Percentiles rank a stretch among this genome's conserved stretches.
Evolutionary conservation across 164 flowering plant species (phyloP).

Genomic region (Annona cherimola): DNA sequence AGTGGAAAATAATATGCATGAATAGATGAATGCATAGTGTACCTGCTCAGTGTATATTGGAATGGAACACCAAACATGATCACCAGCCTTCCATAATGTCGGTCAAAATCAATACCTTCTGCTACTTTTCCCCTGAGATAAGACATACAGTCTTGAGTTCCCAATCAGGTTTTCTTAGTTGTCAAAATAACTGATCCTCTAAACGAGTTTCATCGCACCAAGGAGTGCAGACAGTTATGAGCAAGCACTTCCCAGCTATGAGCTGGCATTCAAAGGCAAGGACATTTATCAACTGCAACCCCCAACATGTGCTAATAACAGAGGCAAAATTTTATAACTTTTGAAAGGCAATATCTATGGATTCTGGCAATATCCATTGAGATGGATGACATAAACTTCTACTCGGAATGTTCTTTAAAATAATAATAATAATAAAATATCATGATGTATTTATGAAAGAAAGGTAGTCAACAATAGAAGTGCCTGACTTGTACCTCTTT

Average conservation of each 20-base stretch:
- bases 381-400: too few relatives aligned
- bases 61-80: conserved; percentile 99
- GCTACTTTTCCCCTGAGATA: conserved; percentile 97
- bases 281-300: not conserved
- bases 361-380: not conserved
- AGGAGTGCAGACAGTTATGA: not conserved
- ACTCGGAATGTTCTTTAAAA: too few relatives aligned
- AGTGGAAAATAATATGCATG: not conserved
- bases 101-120: conserved; percentile 99
- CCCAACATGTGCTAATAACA: not conserved
- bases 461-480: too few relatives aligned
- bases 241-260: not conserved
- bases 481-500: too few relatives aligned
- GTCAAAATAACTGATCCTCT: not conserved
- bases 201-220: not conserved
- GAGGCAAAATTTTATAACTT: not conserved
- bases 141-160: not conserved
- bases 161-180: not conserved
- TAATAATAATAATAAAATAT: too few relatives aligned
- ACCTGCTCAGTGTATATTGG: conserved; percentile 98
- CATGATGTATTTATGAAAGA: too few relatives aligned
- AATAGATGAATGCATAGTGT: not conserved
- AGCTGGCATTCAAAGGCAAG: not conserved
- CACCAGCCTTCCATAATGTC: conserved; percentile 97
- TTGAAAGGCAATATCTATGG: not conserved